Percentiles rank a stretch among this genome's conserved stretches.
Evolutionary conservation across 257 asterid species (phyloP).

Genomic region (Ajuga chamaepitys): DNA sequence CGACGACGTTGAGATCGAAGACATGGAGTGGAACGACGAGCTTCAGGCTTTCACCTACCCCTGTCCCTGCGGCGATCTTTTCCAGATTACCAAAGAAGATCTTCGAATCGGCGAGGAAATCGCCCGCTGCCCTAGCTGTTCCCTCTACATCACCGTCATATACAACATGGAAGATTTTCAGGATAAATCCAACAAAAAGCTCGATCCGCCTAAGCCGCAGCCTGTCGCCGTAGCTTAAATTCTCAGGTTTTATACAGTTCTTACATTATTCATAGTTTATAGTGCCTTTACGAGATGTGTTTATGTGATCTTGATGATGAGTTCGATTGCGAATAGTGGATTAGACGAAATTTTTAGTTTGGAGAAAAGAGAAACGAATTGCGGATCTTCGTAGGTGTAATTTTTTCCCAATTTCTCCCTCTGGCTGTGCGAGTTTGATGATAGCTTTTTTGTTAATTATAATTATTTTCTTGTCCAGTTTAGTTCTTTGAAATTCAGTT

Average conservation of each 20-base stretch:
- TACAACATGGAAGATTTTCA: constrained; percentile 77
- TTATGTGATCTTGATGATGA: not conserved
- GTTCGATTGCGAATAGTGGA: not conserved
- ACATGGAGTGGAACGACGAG: constrained; percentile 95
- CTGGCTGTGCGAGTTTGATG: too few relatives aligned
- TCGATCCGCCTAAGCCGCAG: constrained; percentile 46
- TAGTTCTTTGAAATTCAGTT: too few relatives aligned
- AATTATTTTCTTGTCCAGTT: too few relatives aligned
- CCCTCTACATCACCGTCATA: constrained; percentile 76
- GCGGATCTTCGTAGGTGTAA: too few relatives aligned
- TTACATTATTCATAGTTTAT: not conserved
- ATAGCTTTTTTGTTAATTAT: too few relatives aligned
- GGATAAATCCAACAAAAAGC: constrained; percentile 36
- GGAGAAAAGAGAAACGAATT: not conserved
- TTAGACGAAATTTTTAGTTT: not conserved
- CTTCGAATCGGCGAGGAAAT: constrained; percentile 81
- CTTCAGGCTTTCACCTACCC: constrained; percentile 78
- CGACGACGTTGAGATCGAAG: constrained; percentile 96
- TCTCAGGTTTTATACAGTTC: constrained; percentile 4
- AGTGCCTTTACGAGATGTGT: not conserved
- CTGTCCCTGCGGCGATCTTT: constrained; percentile 92
- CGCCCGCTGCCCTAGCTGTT: constrained; percentile 92
- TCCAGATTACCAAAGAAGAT: constrained; percentile 82
- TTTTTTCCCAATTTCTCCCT: too few relatives aligned
- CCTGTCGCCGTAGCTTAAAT: constrained; percentile 61